Base-by-base conservation (phyloP, 2,329 filamentous ascomycete species). In the Lasiodiplodia hormozganensis region DNA sequence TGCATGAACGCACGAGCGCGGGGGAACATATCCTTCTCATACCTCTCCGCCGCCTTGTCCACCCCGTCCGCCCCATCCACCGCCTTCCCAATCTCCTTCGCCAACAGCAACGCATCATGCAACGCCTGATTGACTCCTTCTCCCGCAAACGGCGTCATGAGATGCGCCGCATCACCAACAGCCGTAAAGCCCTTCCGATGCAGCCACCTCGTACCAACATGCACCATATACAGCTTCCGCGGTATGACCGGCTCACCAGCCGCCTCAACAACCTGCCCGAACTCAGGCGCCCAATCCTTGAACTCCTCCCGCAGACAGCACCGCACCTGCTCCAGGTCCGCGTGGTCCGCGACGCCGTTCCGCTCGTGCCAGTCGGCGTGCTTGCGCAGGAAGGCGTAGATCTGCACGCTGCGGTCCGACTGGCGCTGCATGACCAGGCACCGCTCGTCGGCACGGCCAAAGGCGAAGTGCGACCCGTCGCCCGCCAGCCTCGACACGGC, bases 121-220 rank as follows among this genome's bases (percentile, higher is more conserved):
- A 90, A 82, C 1, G 82, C 86, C 25, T 84, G 77, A 72, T 90
- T 89, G 40, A 89, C 87, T 1, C 87, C 87, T 68, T 88, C 87
- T 3, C 88, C 88, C 1, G 84, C 85, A 70, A 85, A 87, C 0
- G 85, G 85, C 0, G 84, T 83, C 85, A 88, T 88, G 23, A 88
- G 72, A 74, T 90, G 87, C 10, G 87, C 87, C 0, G 87, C 85
- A 71, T 90, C 87, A 3, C 88, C 88, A 23, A 89, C 79, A 14
- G 88, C 73, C 0, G 88, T 88, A 3, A 86, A 73, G 0, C 86
- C 86, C 6, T 77, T 73, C n/a, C 77, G 77, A 57, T 84, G 80
- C 52, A 79, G 69, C 86, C 87, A 89, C 2, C 72, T 74, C 54
- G 81, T 75, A 2, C 84, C 84, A 1, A 85, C 74, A 0, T 87